phyloP scores from a whole-genome alignment of 768 basidiomycete species.

The Lactarius quietus region DNA sequence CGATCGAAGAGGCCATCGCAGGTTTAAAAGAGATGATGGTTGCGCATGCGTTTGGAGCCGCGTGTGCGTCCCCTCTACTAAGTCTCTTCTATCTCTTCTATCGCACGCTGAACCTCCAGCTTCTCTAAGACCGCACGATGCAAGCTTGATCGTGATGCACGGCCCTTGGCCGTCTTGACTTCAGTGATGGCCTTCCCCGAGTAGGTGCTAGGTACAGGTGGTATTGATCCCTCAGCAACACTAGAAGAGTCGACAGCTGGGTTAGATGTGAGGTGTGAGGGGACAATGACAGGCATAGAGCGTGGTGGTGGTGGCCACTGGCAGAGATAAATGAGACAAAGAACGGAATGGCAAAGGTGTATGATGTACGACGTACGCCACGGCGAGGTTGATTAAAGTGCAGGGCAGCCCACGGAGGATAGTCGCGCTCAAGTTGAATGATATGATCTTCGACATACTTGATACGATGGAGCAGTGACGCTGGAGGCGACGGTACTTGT shows the following conservation, averaged over 20 bases:
- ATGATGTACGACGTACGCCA: conserved; percentile 49
- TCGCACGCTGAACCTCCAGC: conserved; percentile 70
- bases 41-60: conserved; percentile 74
- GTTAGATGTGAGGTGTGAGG: conserved; percentile 52
- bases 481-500: conserved; percentile 68
- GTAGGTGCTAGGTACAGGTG: conserved; percentile 9
- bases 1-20: conserved; percentile 72
- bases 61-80: conserved; percentile 52
- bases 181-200: conserved; percentile 18
- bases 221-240: neutral
- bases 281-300: conserved; percentile 73
- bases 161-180: conserved; percentile 29
- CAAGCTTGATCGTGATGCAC: conserved; percentile 48
- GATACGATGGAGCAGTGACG: conserved; percentile 58
- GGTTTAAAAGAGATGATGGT: conserved; percentile 86
- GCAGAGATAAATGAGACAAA: neutral
- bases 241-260: neutral
- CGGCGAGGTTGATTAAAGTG: conserved; percentile 84
- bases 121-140: conserved; percentile 73
- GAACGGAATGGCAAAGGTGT: neutral
- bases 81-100: conserved; percentile 47
- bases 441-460: conserved; percentile 76
- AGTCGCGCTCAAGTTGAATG: conserved; percentile 71
- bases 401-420: conserved; percentile 85
- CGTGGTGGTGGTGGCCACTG: conserved; percentile 87